Conservation (phyloP, 331 rosid genomes). For the Cydonia oblonga region DNA sequence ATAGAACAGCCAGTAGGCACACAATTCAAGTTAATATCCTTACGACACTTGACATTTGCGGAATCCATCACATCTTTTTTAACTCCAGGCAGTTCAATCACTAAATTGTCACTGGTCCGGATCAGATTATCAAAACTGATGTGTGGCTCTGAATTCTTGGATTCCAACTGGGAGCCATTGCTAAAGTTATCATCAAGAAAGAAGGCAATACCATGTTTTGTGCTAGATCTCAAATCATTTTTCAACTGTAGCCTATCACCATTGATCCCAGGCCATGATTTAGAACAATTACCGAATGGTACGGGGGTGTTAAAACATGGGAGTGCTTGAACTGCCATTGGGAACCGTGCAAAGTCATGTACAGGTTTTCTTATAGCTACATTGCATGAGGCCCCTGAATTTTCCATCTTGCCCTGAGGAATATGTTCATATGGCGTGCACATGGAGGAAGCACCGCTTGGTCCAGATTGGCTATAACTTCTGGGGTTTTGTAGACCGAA, state of each 20-base stretch:
- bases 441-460: slow-evolving; percentile 8
- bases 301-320: slow-evolving; percentile 21
- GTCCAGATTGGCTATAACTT: slow-evolving; percentile 19
- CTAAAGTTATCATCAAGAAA: slow-evolving; percentile 12
- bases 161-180: slow-evolving; percentile 6
- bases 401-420: slow-evolving; percentile 7
- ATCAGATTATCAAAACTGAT: slow-evolving; percentile 12
- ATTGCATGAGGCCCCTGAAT: slow-evolving; percentile 20
- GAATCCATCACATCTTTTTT: slow-evolving; percentile 13
- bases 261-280: slow-evolving; percentile 10
- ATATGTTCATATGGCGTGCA: slow-evolving; percentile 11
- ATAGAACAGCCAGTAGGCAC: slow-evolving; percentile 21
- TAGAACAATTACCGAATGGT: slow-evolving; percentile 14
- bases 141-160: slow-evolving; percentile 11
- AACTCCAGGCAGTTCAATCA: slow-evolving; percentile 14
- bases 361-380: neutral
- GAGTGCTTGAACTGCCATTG: slow-evolving; percentile 16
- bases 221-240: slow-evolving; percentile 7
- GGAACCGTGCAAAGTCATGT: neutral
- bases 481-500: slow-evolving; percentile 5
- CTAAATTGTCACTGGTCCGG: slow-evolving; percentile 1
- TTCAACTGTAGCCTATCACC: slow-evolving; percentile 2
- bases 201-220: slow-evolving; percentile 9
- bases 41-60: slow-evolving; percentile 8
- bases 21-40: slow-evolving; percentile 42